Evolutionary conservation across 2,329 filamentous ascomycete genomes (phyloP), one percentile per base, ranked within the genome.

Genomic region (Cladosporium sp.): DNA sequence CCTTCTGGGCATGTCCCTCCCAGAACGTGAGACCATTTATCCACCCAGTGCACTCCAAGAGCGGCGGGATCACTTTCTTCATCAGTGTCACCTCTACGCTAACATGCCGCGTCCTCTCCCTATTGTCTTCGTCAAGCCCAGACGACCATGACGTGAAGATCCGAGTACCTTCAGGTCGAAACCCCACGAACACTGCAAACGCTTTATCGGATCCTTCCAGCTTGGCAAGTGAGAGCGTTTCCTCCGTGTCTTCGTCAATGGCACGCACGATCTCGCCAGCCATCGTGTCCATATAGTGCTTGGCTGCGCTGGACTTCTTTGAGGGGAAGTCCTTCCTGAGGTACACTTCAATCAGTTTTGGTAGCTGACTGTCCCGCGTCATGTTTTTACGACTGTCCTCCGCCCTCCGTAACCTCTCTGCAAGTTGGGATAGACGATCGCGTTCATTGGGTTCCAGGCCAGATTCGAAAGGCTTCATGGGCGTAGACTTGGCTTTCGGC

Each of bases 11-110:
- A n/a, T 46, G 16, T 11, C n/a, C 40, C 10, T 18, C 2, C 40
- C 40, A 66, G 60, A 66, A 64, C 18, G 26, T 46, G 16, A 66
- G 63, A 11, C 65, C 65, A 46, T 64, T 66, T n/a, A 64, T 40
- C 65, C 65, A 66, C 16, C 52, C 29, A 44, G 26, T 35, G 33
- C n/a, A 59, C 8, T 29, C n/a, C 18, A 66, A 11, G 3, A 64
- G 44, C 28, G 60, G 55, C 21, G 50, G 37, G 21, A 1, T 21
- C 21, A 18, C 59, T 29, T 28, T 49, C n/a, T n/a, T 21, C 12
- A 52, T 26, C 14, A 59, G 14, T 58, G 37, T 37, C 5, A 64
- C 65, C 28, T 28, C 52, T 33, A 64, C 18, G 14, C 52, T 49
- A 52, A 60, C 60, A 64, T 64, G 52, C 29, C 21, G 26, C 2